Evolutionary conservation across 2,329 filamentous ascomycete species (phyloP), one percentile per base, ranked within the genome.

Genomic region (Venturia pyrina): DNA sequence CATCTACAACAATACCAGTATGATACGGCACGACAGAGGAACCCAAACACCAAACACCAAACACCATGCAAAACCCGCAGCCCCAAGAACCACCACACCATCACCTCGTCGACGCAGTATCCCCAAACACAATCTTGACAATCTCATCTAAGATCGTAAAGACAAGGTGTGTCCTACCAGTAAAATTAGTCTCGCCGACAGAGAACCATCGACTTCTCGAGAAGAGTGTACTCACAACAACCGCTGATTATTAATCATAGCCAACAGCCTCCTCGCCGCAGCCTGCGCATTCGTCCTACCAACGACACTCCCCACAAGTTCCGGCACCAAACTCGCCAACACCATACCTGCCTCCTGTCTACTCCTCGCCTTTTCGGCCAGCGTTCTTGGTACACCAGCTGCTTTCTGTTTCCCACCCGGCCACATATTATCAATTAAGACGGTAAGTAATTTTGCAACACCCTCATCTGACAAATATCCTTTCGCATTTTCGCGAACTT

Each of bases 271-370:
- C 70, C 93, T 85, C 69, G 92, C 93, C 28, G 95, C 95, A 66
- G 89, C 89, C 75, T 96, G 90, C 19, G 96, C 95, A 78, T 99
- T 99, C 56, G 88, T 85, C 72, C 92, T 85, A 5, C 95, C 95
- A 19, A 99, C 96, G 7, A 99, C 96, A 76, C 90, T 96, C 8
- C 89, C 92, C 10, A 91, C 93, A 66, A 99, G 75, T 75, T 99
- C 95, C 2, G 95, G 95, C 24, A 99, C 82, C 62, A 99, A 83
- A 11, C 92, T 96, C 11, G 89, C 91, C 62, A 99, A 82, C 81
- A 98, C 90, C 32, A 96, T 79, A 67, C 89, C 91, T 7, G 96
- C 95, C 76, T 98, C 95, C 10, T 88, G 90, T 67, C 90, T 83
- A 68, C 89, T 96, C 75, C 87, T 89, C 63, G 87, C 84, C 78